Evolutionary conservation across 768 basidiomycete genomes (phyloP).

Genomic region (Hygrocybe coccinea): DNA sequence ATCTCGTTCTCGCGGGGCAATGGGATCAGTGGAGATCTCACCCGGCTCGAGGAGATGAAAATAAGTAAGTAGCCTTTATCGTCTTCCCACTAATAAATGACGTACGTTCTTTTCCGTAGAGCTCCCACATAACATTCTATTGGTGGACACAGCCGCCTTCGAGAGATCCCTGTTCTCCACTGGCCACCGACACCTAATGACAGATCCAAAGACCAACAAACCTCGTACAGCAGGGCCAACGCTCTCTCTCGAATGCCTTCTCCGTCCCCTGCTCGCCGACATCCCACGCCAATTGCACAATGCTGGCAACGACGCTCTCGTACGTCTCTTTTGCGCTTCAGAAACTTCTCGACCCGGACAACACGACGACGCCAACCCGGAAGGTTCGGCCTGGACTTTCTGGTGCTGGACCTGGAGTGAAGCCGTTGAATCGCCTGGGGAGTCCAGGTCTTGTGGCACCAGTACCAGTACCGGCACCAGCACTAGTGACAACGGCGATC

Average conservation of each 20-base stretch:
- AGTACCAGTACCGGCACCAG: no score
- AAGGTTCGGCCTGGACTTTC: slow-evolving; percentile 20
- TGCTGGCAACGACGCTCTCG: slow-evolving; percentile 76
- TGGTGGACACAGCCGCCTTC: slow-evolving; percentile 59
- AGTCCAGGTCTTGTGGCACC: no score
- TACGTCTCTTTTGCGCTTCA: slow-evolving; percentile 66
- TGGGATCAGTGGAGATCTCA: slow-evolving; percentile 48
- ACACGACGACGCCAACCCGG: slow-evolving; percentile 34
- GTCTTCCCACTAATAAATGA: no score
- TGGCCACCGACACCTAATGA: slow-evolving; percentile 57
- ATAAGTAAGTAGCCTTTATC: slow-evolving; percentile 51
- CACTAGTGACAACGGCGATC: no score
- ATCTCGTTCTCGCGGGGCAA: slow-evolving; percentile 70
- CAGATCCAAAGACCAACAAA: slow-evolving; percentile 52
- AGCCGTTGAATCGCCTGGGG: neutral
- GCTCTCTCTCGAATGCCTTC: slow-evolving; percentile 58
- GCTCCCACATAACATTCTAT: slow-evolving; percentile 66
- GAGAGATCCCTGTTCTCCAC: slow-evolving; percentile 58
- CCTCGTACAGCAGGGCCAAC: slow-evolving; percentile 47
- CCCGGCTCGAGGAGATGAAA: slow-evolving; percentile 70
- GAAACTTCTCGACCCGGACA: slow-evolving; percentile 55
- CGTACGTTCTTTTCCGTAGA: slow-evolving; percentile 38
- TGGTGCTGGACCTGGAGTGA: neutral
- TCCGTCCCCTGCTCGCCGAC: slow-evolving; percentile 41
- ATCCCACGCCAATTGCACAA: slow-evolving; percentile 51